Percentiles rank a stretch among this genome's conserved stretches.
These are phyloP conservation scores for Arthrobotrys musiformis DNA, from an alignment of 2,329 filamentous ascomycete genomes.

Conservation along the genomic window DNA sequence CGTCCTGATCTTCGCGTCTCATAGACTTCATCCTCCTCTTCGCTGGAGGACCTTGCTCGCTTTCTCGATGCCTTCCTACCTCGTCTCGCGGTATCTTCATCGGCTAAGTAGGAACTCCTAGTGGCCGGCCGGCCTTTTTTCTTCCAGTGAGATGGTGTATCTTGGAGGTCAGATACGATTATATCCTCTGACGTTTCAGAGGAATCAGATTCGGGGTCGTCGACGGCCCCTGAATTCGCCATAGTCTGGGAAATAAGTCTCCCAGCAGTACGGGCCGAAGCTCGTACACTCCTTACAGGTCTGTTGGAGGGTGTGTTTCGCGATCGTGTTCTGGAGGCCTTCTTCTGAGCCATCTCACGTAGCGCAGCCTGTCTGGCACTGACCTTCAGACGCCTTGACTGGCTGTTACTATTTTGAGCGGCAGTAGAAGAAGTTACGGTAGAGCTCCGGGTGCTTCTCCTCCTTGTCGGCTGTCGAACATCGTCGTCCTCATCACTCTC, in stretches of 20 bases:
- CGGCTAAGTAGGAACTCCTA: neutral
- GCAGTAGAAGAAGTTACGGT: neutral
- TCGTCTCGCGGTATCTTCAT: constrained; percentile 1
- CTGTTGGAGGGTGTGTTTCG: neutral
- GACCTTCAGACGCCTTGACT: neutral
- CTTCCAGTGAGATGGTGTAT: constrained; percentile 25
- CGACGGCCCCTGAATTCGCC: neutral
- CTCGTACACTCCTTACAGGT: constrained; percentile 26
- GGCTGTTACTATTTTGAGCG: neutral
- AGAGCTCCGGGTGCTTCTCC: constrained; percentile 31
- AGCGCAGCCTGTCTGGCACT: constrained; percentile 23
- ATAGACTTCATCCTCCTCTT: neutral
- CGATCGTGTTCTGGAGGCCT: neutral
- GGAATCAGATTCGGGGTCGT: constrained; percentile 7
- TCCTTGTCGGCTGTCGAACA: neutral
- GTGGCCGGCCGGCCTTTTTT: neutral
- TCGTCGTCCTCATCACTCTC: constrained; percentile 16
- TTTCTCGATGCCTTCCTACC: constrained; percentile 6
- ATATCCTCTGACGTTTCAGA: constrained; percentile 40
- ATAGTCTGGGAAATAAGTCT: constrained; percentile 31
- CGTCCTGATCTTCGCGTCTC: constrained; percentile 61
- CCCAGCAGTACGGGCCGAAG: constrained; percentile 27
- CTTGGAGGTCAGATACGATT: constrained; percentile 38
- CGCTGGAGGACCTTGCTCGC: constrained; percentile 5
- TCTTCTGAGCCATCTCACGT: constrained; percentile 9